Base-by-base conservation (phyloP, 2,329 filamentous ascomycete genomes). In the Chrysoporthe cubensis region DNA sequence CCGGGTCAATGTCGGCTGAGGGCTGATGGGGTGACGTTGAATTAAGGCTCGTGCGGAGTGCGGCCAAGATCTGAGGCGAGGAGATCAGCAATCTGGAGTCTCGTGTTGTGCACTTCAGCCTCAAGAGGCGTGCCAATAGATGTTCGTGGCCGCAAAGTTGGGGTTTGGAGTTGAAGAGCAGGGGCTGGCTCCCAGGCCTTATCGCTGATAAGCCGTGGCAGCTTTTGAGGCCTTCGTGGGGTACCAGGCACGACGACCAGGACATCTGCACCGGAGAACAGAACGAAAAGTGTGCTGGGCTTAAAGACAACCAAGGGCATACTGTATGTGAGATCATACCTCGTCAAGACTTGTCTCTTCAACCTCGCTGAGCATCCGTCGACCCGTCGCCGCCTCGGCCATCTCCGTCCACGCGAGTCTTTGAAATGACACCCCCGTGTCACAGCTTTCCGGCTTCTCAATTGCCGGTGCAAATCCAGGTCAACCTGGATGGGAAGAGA, bases 261-360 rank as follows among this genome's bases (percentile, higher is more conserved):
- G 16, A 40, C 54, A 37, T 57, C 54, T 57, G 54, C 54, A 21
- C 16, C 34, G 5, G 37, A 57, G 6, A 18, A 40, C 4, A 21
- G 14, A n/a, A 40, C 34, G n/a, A 57, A 57, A 40, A 34, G 54
- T 14, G 26, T 60, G 9, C 21, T 43, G 32, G 9, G n/a, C 14
- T 16, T 3, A 9, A 14, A 18, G 16, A 18, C 4, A 42, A n/a
- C 2, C 56, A 7, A 46, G 18, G 42, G n/a, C 48, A 44, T 11
- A 48, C 3, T 16, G 13, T 16, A 62, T 66, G 64, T 32, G 62
- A 62, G 3, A 40, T 58, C 73, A 42, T 71, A 90, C 88, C 82
- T 89, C 84, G 74, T 90, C 86, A 52, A 90, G 78, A 74, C 79
- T 88, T 69, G 78, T 80, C 75, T 87, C 84, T 72, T 87, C 85